Percentiles rank a stretch among this genome's conserved stretches.
phyloP scores from a whole-genome alignment of 257 asterid species.

The Gardenia jasminoides region DNA sequence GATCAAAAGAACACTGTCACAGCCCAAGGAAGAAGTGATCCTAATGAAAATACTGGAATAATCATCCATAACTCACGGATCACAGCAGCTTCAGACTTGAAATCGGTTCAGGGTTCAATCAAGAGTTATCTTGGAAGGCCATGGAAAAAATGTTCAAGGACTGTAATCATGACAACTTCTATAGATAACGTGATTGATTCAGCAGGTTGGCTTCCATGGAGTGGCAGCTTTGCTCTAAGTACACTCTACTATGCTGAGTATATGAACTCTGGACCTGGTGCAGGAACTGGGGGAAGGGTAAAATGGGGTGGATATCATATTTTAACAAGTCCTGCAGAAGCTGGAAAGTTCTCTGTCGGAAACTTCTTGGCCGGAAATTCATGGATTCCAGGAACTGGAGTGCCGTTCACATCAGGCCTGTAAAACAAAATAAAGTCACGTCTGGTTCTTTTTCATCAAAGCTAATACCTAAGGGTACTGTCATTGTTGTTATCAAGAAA shows the following conservation, averaged over 20 bases:
- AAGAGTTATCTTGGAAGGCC: conserved; percentile 57
- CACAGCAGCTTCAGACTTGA: conserved; percentile 30
- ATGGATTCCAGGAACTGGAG: conserved; percentile 57
- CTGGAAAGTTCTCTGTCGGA: conserved; percentile 44
- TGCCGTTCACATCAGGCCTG: conserved; percentile 50
- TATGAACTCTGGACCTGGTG: conserved; percentile 49
- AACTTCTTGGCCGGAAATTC: conserved; percentile 51
- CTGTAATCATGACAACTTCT: conserved; percentile 33
- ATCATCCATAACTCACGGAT: conserved; percentile 42
- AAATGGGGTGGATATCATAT: conserved; percentile 53
- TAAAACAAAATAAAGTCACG: conserved; percentile 31
- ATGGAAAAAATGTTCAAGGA: conserved; percentile 52
- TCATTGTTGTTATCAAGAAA: neutral
- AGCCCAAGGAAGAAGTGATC: conserved; percentile 50
- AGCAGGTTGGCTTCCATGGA: conserved; percentile 63
- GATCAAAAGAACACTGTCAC: conserved; percentile 49
- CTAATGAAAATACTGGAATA: conserved; percentile 55
- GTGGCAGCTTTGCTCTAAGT: conserved; percentile 37
- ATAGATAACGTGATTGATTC: conserved; percentile 41
- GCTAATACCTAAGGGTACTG: neutral
- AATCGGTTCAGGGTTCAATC: neutral
- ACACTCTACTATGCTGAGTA: conserved; percentile 63
- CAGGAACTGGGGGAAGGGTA: conserved; percentile 39
- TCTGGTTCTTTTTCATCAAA: neutral
- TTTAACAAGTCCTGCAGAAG: conserved; percentile 27